Conservation (phyloP, 352 stramenopile genomes). For the Globisporangium spinosum region DNA sequence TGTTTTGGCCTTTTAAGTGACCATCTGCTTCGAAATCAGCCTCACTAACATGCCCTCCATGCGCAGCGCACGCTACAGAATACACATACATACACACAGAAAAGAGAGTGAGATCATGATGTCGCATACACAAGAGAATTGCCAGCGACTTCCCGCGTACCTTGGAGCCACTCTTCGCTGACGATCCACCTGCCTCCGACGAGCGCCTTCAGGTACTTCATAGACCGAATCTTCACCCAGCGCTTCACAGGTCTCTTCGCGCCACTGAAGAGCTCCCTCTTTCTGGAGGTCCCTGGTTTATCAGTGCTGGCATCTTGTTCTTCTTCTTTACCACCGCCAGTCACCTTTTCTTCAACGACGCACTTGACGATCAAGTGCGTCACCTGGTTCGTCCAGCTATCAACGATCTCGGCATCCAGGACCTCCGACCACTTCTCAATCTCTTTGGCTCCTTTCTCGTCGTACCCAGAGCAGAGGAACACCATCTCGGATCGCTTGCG, state of each 20-base stretch:
- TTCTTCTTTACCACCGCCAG: background rate
- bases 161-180: constrained; percentile 76
- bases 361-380: constrained; percentile 86
- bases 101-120: background rate
- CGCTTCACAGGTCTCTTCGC: constrained; percentile 21
- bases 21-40: constrained; percentile 54
- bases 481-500: constrained; percentile 38
- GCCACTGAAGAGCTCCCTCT: constrained; percentile 50
- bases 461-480: constrained; percentile 60
- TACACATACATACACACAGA: constrained; percentile 14
- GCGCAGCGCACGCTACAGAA: constrained; percentile 36
- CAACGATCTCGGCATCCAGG: constrained; percentile 45
- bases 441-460: constrained; percentile 33
- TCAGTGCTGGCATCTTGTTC: background rate
- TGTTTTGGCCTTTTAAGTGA: constrained; percentile 50
- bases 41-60: constrained; percentile 39
- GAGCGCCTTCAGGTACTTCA: constrained; percentile 86
- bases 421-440: constrained; percentile 42
- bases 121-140: background rate
- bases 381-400: constrained; percentile 51
- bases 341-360: constrained; percentile 33
- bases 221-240: constrained; percentile 82
- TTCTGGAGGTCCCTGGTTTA: constrained; percentile 20
- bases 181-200: constrained; percentile 81
- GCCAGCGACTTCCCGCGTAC: constrained; percentile 17